Evolutionary conservation across 306 rosid genomes (phyloP), one percentile per base, ranked within the genome.

Genomic region (Begonia masoniana): DNA sequence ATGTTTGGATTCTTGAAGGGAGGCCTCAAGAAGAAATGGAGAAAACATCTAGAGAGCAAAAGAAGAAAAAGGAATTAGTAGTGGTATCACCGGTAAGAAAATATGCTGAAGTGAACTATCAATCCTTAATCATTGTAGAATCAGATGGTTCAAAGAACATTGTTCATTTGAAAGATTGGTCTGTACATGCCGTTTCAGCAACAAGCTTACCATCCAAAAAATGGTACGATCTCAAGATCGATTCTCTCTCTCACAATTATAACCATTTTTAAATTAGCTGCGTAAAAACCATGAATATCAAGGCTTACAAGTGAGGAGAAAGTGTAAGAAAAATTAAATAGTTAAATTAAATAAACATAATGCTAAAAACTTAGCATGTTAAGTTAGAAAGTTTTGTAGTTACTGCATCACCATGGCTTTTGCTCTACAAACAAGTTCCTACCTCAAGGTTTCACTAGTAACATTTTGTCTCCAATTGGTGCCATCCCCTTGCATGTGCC

Each of bases 111-210:
- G 66, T 91, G 54, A 64, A 68, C 42, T 76, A 61, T 48, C 68
- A 71, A 16, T 56, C 72, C 13, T 79, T 91, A 61, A 57, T 70
- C 62, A 70, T 91, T 26, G 62, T 61, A 13, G 94, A 91, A 54
- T 19, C 76, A 56, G 82, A 77, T 70, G 94, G 88, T 50, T 67
- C 62, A 24, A 57, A 60, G 35, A 71, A 66, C 49, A 61, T 61
- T 26, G 54, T 83, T 62, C 75, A 58, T 49, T 76, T 91, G 56
- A 85, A 76, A 55, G 82, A 81, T 15, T 80, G 94, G 61, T 41
- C 35, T 15, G 59, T 91, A 47, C 81, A 78, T 73, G 85, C 96
- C 13, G 99, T 91, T 77, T 91, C 99, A 9, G 75, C 94, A 12
- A 19, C 94, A 42, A 62, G 43, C 63, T 57, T 69, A 41, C 35